Evolutionary conservation across 768 basidiomycete genomes (phyloP).

Genomic region (Russula sp.): DNA sequence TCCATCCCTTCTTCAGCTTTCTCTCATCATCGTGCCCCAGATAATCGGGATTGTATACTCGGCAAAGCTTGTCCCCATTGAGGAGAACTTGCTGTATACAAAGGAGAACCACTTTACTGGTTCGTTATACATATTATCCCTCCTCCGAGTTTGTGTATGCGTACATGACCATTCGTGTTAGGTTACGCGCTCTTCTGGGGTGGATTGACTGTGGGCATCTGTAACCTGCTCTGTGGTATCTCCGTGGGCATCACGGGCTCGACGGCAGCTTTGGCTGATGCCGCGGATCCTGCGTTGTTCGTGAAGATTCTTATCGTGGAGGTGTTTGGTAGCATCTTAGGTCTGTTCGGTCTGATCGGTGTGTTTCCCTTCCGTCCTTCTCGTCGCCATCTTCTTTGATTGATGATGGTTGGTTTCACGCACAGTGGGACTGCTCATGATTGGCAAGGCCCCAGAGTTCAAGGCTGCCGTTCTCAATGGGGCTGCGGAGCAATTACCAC

Average conservation of each 20-base stretch:
- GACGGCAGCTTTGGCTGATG: constrained; percentile 92
- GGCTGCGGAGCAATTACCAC: constrained; percentile 6
- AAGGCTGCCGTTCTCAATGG: constrained; percentile 36
- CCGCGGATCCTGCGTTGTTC: constrained; percentile 90
- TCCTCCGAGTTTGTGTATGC: constrained; percentile 20
- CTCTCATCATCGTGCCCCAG: constrained; percentile 39
- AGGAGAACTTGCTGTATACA: constrained; percentile 72
- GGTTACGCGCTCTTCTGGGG: constrained; percentile 97
- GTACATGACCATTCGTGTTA: constrained; percentile 34
- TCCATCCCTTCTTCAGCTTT: not conserved
- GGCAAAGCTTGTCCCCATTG: constrained; percentile 62
- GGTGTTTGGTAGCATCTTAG: constrained; percentile 88
- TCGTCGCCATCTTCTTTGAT: constrained; percentile 8
- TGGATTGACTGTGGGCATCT: constrained; percentile 88
- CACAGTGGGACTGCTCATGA: constrained; percentile 79
- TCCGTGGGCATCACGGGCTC: constrained; percentile 94
- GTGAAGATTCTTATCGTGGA: constrained; percentile 97
- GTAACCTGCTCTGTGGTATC: constrained; percentile 93
- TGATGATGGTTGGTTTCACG: constrained; percentile 10
- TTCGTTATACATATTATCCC: constrained; percentile 31
- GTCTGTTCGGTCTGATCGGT: constrained; percentile 92
- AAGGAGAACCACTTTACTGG: constrained; percentile 91
- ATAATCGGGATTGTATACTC: constrained; percentile 98
- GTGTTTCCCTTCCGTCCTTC: constrained; percentile 35
- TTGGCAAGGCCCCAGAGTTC: constrained; percentile 63